Percentiles rank a stretch among this genome's conserved stretches.
These are phyloP conservation scores for Trichoderma orchidacearum DNA, from an alignment of 495 filamentous ascomycete genomes.

Conservation along the genomic window DNA sequence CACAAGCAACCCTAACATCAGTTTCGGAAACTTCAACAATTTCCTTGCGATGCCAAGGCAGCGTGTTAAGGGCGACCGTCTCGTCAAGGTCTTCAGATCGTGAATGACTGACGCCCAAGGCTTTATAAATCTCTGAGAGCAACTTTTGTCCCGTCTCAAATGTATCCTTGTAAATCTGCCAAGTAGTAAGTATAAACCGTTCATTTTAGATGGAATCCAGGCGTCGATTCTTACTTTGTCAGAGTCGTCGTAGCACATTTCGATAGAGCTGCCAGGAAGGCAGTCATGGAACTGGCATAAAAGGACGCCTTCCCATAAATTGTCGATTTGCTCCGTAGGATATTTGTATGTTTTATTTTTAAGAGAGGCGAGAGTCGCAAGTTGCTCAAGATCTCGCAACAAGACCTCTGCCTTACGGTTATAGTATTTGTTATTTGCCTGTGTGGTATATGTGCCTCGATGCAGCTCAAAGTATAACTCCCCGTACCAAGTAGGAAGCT, in stretches of 20 bases:
- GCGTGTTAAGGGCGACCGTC: slow-evolving; percentile 57
- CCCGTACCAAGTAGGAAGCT: slow-evolving; percentile 94
- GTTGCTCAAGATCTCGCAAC: slow-evolving; percentile 72
- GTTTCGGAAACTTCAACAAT: slow-evolving; percentile 45
- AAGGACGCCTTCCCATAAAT: slow-evolving; percentile 80
- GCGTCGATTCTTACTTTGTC: slow-evolving; percentile 40
- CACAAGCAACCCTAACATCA: slow-evolving; percentile 32
- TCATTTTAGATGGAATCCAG: not conserved
- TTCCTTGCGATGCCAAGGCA: slow-evolving; percentile 69
- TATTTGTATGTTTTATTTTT: slow-evolving; percentile 63
- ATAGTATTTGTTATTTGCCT: slow-evolving; percentile 91
- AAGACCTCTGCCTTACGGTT: slow-evolving; percentile 77
- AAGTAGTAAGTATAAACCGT: slow-evolving; percentile 4
- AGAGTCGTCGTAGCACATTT: slow-evolving; percentile 94
- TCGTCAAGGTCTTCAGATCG: slow-evolving; percentile 19
- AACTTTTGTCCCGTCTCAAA: slow-evolving; percentile 62
- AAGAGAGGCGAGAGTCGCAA: slow-evolving; percentile 77
- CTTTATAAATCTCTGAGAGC: slow-evolving; percentile 52
- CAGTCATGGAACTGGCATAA: slow-evolving; percentile 97
- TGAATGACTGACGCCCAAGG: slow-evolving; percentile 43
- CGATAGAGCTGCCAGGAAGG: slow-evolving; percentile 85
- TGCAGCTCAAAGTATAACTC: slow-evolving; percentile 97
- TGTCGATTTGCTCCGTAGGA: slow-evolving; percentile 79
- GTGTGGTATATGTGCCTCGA: slow-evolving; percentile 91
- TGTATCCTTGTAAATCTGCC: slow-evolving; percentile 62